A percentile compares a stretch with the other conserved stretches of the same genome.
These are phyloP conservation scores for Xylaria sp. DNA, from an alignment of 2,329 filamentous ascomycete genomes.

Conservation along the genomic window DNA sequence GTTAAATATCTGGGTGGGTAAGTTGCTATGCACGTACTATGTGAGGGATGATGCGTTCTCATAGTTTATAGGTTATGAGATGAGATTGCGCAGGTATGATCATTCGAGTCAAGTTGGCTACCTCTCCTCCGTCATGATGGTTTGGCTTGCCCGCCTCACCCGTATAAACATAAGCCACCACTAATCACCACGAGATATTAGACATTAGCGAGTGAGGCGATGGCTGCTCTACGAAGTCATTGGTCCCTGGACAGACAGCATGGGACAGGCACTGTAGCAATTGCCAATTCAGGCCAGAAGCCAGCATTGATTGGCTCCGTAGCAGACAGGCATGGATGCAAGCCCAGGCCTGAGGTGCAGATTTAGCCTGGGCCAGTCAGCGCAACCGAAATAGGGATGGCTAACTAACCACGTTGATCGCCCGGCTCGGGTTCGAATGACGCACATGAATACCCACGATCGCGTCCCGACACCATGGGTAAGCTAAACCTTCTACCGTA, in stretches of 20 bases:
- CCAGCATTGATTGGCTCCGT: constrained; percentile 45
- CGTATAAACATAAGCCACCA: not conserved
- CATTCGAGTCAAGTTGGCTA: too few relatives aligned
- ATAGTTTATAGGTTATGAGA: not conserved
- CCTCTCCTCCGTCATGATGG: too few relatives aligned
- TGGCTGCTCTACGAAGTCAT: constrained; percentile 14
- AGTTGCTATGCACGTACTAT: not conserved
- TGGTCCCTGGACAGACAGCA: constrained; percentile 12
- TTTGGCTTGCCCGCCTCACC: too few relatives aligned
- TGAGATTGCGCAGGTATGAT: too few relatives aligned
- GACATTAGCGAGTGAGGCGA: not conserved
- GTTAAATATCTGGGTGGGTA: not conserved
- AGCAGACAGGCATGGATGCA: constrained; percentile 30
- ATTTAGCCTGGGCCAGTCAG: constrained; percentile 29
- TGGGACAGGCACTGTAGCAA: constrained; percentile 21
- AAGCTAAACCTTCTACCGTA: constrained; percentile 21
- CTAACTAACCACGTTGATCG: constrained; percentile 29
- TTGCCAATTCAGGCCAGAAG: constrained; percentile 45
- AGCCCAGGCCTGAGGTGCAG: constrained; percentile 29
- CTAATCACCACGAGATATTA: not conserved
- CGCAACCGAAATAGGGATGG: constrained; percentile 28
- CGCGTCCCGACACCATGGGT: constrained; percentile 39
- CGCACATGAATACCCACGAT: constrained; percentile 33
- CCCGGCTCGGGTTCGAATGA: constrained; percentile 34
- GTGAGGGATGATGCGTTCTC: not conserved